These are phyloP conservation scores for Xylaria sp. DNA, from an alignment of 2,329 filamentous ascomycete genomes.

Conservation along the genomic window DNA sequence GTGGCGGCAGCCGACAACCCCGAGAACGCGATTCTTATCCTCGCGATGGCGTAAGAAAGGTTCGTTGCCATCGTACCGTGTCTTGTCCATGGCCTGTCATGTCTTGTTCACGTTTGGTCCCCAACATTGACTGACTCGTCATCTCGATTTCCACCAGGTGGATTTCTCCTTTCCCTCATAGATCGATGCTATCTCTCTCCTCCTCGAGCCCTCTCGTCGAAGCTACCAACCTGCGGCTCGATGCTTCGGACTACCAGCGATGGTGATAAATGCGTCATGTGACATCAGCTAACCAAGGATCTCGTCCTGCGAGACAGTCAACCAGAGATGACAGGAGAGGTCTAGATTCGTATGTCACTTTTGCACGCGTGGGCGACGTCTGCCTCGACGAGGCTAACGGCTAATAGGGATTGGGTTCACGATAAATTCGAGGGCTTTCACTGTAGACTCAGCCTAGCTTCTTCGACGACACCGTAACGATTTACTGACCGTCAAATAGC, in stretches of 20 bases:
- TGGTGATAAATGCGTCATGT: constrained; percentile 47
- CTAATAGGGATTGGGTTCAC: constrained; percentile 85
- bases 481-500: constrained; percentile 30
- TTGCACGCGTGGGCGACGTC: neutral
- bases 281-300: constrained; percentile 58
- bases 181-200: constrained; percentile 36
- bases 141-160: constrained; percentile 35
- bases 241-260: constrained; percentile 44
- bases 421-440: constrained; percentile 80
- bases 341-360: constrained; percentile 67
- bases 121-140: constrained; percentile 26
- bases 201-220: constrained; percentile 37
- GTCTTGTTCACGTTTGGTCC: neutral
- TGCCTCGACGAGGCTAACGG: constrained; percentile 33
- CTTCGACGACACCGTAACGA: neutral
- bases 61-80: constrained; percentile 47
- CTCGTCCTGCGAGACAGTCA: constrained; percentile 46
- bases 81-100: constrained; percentile 1
- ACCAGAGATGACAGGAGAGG: constrained; percentile 68
- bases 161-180: constrained; percentile 44
- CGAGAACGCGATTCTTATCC: constrained; percentile 59
- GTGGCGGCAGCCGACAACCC: constrained; percentile 32
- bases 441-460: constrained; percentile 48
- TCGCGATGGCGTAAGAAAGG: constrained; percentile 91
- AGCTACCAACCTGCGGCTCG: constrained; percentile 43